Evolutionary conservation across 768 basidiomycete genomes (phyloP).

Genomic region (Collybiopsis confluens): DNA sequence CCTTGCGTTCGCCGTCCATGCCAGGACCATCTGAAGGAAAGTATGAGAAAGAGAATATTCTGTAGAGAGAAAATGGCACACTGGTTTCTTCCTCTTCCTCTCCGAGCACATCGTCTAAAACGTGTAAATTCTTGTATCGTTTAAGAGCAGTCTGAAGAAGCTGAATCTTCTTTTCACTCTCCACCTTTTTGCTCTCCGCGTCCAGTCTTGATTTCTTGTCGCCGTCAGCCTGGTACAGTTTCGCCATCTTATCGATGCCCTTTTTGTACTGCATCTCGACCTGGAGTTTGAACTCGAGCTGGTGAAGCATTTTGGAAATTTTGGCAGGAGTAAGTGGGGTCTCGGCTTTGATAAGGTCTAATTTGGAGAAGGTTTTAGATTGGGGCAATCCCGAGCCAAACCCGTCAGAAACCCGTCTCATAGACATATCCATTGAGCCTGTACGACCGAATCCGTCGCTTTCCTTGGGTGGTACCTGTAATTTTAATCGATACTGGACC

Average conservation of each 20-base stretch:
- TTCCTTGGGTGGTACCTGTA: conserved; percentile 52
- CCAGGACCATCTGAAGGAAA: conserved; percentile 39
- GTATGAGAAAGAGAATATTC: not conserved
- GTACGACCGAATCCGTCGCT: conserved; percentile 32
- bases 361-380: conserved; percentile 69
- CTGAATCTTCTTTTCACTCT: conserved; percentile 96
- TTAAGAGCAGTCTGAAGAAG: conserved; percentile 88
- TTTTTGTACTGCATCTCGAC: conserved; percentile 98
- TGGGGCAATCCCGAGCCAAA: conserved; percentile 36
- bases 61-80: conserved; percentile 25
- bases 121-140: conserved; percentile 93
- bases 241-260: conserved; percentile 99
- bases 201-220: conserved; percentile 95
- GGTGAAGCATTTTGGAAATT: conserved; percentile 96
- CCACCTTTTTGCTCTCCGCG: conserved; percentile 89
- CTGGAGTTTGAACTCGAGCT: conserved; percentile 98
- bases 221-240: conserved; percentile 92
- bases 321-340: conserved; percentile 94
- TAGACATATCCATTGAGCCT: conserved; percentile 16
- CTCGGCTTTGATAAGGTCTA: conserved; percentile 96
- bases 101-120: conserved; percentile 85
- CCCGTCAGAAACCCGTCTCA: not conserved
- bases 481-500: conserved; percentile 29
- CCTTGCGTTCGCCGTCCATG: conserved; percentile 82
- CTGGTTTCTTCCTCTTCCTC: conserved; percentile 65